Percentiles rank a stretch among this genome's conserved stretches.
Conservation (phyloP, 352 stramenopile genomes). For the Globisporangium okanoganense region DNA sequence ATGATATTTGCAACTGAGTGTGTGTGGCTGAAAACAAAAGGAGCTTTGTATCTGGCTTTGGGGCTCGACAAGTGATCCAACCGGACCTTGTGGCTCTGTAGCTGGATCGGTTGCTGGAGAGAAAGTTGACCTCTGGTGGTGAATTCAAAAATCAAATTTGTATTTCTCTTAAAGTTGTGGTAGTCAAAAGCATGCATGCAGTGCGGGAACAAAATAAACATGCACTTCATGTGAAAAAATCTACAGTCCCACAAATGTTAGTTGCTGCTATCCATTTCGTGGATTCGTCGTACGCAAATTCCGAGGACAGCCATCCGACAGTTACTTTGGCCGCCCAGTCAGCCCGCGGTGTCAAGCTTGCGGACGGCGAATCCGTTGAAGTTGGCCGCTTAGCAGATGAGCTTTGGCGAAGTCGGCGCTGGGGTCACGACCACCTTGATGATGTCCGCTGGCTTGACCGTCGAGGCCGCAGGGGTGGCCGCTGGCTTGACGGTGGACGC, state of each 20-base stretch:
- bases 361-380: not conserved
- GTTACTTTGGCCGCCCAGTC: not conserved
- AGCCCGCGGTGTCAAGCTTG: not conserved
- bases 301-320: not conserved
- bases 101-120: too few species aligned
- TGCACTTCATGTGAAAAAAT: conserved; percentile 2
- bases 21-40: too few species aligned
- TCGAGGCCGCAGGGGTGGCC: conserved; percentile 2
- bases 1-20: too few species aligned
- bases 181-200: not conserved
- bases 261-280: not conserved
- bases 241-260: conserved; percentile 2
- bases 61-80: too few species aligned
- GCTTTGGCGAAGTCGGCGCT: conserved; percentile 16
- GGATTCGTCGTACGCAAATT: not conserved
- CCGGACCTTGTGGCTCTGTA: too few species aligned
- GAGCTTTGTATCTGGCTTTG: too few species aligned
- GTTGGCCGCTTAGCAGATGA: conserved; percentile 14
- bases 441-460: conserved; percentile 6
- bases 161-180: not conserved
- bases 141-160: conserved; percentile 6
- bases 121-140: too few species aligned
- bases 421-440: conserved; percentile 19
- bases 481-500: conserved; percentile 7
- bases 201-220: conserved; percentile 3